phyloP scores from a whole-genome alignment of 2,329 filamentous ascomycete genomes.

The Exophiala mesophila region DNA sequence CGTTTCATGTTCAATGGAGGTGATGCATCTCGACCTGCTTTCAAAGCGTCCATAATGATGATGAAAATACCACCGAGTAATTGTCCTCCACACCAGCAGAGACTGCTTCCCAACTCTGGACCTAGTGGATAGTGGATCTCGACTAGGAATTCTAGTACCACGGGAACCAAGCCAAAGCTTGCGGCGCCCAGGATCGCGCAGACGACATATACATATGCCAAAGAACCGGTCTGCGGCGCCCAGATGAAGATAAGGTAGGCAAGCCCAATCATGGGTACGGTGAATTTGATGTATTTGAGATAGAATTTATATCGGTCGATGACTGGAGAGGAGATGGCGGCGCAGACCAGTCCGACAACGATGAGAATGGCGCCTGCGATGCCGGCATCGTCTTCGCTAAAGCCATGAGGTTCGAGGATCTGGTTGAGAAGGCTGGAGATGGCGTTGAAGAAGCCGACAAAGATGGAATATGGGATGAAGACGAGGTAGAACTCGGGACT shows the following conservation, averaged over 20 bases:
- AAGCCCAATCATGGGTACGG: slow-evolving; percentile 69
- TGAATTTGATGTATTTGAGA: slow-evolving; percentile 64
- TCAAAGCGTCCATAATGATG: slow-evolving; percentile 71
- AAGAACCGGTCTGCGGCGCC: slow-evolving; percentile 60
- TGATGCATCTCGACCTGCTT: slow-evolving; percentile 43
- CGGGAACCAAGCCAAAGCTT: slow-evolving; percentile 73
- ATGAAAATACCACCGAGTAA: slow-evolving; percentile 80
- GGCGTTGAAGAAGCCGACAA: slow-evolving; percentile 91
- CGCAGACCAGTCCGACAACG: slow-evolving; percentile 72
- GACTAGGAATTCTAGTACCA: slow-evolving; percentile 79
- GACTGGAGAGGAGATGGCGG: slow-evolving; percentile 73
- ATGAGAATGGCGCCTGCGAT: slow-evolving; percentile 88
- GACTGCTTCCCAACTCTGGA: slow-evolving; percentile 76
- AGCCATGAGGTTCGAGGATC: slow-evolving; percentile 80
- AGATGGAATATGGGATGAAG: slow-evolving; percentile 73
- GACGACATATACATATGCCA: slow-evolving; percentile 62
- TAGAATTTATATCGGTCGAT: slow-evolving; percentile 82
- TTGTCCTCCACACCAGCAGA: slow-evolving; percentile 85
- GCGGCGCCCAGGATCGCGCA: slow-evolving; percentile 72
- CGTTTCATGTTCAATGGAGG: slow-evolving; percentile 69
- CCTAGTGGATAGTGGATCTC: slow-evolving; percentile 83
- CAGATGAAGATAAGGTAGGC: slow-evolving; percentile 75
- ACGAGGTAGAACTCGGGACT: slow-evolving; percentile 75
- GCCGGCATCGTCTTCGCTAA: slow-evolving; percentile 76
- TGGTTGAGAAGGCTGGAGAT: slow-evolving; percentile 85